Evolutionary conservation across 306 rosid species (phyloP).

Genomic region (Cicer chorassanicum): DNA sequence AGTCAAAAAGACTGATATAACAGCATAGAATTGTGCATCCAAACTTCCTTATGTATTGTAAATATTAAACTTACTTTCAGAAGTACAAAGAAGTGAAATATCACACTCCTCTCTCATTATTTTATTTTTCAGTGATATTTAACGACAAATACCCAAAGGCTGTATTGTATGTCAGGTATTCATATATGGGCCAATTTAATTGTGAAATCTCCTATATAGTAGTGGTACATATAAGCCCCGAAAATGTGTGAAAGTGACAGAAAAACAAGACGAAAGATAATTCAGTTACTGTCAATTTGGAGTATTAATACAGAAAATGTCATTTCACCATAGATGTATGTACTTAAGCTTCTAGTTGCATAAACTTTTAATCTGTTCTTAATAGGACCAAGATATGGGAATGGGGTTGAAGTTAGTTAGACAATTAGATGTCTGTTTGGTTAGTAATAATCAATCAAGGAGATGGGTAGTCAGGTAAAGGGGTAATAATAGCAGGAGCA

Average conservation of each 20-base stretch:
- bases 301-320: slow-evolving; percentile 17
- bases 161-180: slow-evolving; percentile 4
- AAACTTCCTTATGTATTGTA: slow-evolving; percentile 10
- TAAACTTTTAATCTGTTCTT: neutral
- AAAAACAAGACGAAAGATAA: slow-evolving; percentile 10
- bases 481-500: neutral
- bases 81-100: slow-evolving; percentile 20
- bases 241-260: neutral
- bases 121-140: slow-evolving; percentile 7
- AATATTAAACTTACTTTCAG: slow-evolving; percentile 13
- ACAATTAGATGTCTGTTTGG: neutral
- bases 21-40: slow-evolving; percentile 17
- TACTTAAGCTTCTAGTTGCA: slow-evolving; percentile 1
- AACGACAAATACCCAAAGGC: neutral
- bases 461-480: neutral
- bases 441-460: slow-evolving; percentile 1
- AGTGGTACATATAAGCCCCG: neutral
- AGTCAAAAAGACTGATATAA: slow-evolving; percentile 23
- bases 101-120: slow-evolving; percentile 22
- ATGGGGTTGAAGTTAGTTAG: slow-evolving; percentile 10
- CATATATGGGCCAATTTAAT: neutral
- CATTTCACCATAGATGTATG: slow-evolving; percentile 20
- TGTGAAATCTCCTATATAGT: slow-evolving; percentile 15
- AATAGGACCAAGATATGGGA: neutral
- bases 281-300: slow-evolving; percentile 7